Evolutionary conservation across 805 yeast species (phyloP).

Genomic region (Saturnispora hagleri): DNA sequence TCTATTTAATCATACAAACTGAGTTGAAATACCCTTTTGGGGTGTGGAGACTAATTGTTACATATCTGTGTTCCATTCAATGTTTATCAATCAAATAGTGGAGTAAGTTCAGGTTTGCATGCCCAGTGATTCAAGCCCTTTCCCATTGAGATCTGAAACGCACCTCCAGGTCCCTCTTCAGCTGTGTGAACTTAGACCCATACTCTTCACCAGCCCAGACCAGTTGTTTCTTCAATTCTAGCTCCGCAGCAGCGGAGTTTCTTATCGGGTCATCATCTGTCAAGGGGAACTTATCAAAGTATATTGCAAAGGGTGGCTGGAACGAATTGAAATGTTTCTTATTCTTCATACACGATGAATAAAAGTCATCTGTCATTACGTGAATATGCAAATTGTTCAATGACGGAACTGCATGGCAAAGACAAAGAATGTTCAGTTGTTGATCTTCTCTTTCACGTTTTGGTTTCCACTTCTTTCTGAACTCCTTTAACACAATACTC

Average conservation of each 20-base stretch:
- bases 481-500: constrained; percentile 13
- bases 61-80: background rate
- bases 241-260: constrained; percentile 27
- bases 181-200: background rate
- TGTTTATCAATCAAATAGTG: background rate
- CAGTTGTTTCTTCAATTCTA: constrained; percentile 25
- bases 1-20: background rate
- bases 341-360: constrained; percentile 45
- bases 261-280: constrained; percentile 31
- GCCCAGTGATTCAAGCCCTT: background rate
- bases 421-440: constrained; percentile 35
- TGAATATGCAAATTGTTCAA: constrained; percentile 65
- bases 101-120: background rate
- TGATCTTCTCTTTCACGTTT: constrained; percentile 10
- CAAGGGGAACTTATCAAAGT: constrained; percentile 41
- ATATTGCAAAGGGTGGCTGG: constrained; percentile 54
- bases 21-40: background rate
- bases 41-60: background rate
- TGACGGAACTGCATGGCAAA: constrained; percentile 67
- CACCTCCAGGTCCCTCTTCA: background rate
- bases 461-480: constrained; percentile 12
- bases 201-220: constrained; percentile 27
- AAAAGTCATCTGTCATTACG: constrained; percentile 57
- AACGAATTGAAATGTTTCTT: constrained; percentile 66
- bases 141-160: constrained; percentile 1